Evolutionary conservation across 139 green algal species (phyloP), one percentile per base, ranked within the genome.

Genomic region (Coccomyxa sp.): DNA sequence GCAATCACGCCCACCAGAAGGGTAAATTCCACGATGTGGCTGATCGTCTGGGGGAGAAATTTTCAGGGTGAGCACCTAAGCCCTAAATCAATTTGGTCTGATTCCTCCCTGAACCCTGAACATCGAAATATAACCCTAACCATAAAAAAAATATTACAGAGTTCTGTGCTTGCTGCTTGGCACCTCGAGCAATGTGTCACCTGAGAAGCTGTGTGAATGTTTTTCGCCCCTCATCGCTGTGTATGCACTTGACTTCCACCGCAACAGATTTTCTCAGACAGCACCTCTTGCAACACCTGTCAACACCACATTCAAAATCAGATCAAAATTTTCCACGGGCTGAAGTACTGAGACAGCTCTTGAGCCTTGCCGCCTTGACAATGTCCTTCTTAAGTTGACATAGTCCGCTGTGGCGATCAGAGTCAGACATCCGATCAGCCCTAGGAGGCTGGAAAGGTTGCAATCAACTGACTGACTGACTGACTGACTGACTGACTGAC

Each of bases 201-300:
- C 81, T 88, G 80, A 88, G 45, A 25, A 80, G 58, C 23, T 71
- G 4, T 9, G 76, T 27, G 82, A 87, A 81, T 0, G 76, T 66
- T 7, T 57, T 18, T 0, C 67, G 51, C 0, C 80, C 76, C 58
- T 60, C 25, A 79, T 86, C 77, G 13, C 25, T 82, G 16, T 23
- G 21, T 11, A 86, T 32, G 23, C 32, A 81, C 77, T 86, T 86
- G 13, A 86, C 77, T 38, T 86, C 82, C 27, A 86, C 82, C 16
- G 82, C 82, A n/a, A 86, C n/a, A 31, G 60, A 76, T 17, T 71
- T 79, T 23, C 77, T 60, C 27, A 86, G n/a, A 0, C 28, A 15
- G 27, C 67, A 23, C 13, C 67, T 25, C 45, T 59, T 21, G 45
- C 82, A 86, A 23, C 82, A 86, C 82, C 82, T 86, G 77, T 16